Conservation (phyloP, 1,284 basidiomycete genomes). For the Hymenochaete sp. region DNA sequence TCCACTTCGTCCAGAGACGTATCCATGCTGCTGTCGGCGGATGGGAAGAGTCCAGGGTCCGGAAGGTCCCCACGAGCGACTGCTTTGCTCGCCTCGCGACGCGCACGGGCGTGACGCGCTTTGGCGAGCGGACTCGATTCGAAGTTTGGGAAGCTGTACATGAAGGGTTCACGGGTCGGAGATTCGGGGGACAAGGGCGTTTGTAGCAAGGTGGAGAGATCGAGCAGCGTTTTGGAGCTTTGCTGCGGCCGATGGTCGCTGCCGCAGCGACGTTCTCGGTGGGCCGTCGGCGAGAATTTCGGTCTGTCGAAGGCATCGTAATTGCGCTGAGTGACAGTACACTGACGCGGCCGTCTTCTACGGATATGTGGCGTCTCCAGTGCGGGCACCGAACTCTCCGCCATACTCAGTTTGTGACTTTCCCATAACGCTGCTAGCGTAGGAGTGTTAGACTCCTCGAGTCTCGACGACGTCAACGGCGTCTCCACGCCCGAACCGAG, state of each 20-base stretch:
- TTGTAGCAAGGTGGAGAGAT: slow-evolving; percentile 7
- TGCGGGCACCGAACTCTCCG: not conserved
- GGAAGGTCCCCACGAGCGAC: not conserved
- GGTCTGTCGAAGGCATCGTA: too few relatives aligned
- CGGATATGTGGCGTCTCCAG: slow-evolving; percentile 4
- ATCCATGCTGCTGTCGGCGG: not conserved
- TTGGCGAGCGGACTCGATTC: slow-evolving; percentile 12
- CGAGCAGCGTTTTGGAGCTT: slow-evolving; percentile 10
- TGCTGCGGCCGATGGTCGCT: slow-evolving; percentile 8
- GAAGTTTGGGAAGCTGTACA: slow-evolving; percentile 16
- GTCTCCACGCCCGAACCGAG: slow-evolving; percentile 2
- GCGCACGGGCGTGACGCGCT: slow-evolving; percentile 13
- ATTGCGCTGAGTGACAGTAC: slow-evolving; percentile 9
- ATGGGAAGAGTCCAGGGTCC: not conserved
- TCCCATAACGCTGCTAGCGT: slow-evolving; percentile 15
- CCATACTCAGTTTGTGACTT: not conserved
- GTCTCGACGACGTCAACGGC: too few relatives aligned
- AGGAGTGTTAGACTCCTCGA: slow-evolving; percentile 4
- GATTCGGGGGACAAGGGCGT: slow-evolving; percentile 5
- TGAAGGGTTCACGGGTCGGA: slow-evolving; percentile 11
- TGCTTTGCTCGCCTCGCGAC: slow-evolving; percentile 2
- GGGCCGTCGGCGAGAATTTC: too few relatives aligned
- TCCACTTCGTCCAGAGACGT: not conserved
- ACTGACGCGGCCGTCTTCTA: not conserved
- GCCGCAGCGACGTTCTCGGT: slow-evolving; percentile 5